These are phyloP conservation scores for Tylopilus orsonianus DNA, from an alignment of 1,284 basidiomycete species.

Conservation along the genomic window DNA sequence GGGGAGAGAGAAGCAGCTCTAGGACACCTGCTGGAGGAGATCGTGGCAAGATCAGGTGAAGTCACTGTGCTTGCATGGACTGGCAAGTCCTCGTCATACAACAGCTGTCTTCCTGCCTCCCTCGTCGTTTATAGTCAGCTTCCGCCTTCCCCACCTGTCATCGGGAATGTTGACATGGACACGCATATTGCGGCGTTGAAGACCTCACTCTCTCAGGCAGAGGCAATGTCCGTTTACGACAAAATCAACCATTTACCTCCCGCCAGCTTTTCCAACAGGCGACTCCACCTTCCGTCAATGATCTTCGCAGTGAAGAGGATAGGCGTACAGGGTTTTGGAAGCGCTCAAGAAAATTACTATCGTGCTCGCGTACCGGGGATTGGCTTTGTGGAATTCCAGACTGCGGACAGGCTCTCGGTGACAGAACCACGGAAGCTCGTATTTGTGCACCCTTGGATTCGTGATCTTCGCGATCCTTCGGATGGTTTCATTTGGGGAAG, in stretches of 20 bases:
- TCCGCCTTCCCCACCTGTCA: not conserved
- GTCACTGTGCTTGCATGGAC: constrained; percentile 12
- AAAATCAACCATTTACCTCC: not conserved
- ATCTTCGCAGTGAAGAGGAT: not conserved
- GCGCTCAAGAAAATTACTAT: not conserved
- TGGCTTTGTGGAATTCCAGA: not conserved
- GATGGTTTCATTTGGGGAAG: not conserved
- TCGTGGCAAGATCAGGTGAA: constrained; percentile 11
- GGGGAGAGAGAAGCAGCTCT: constrained; percentile 13
- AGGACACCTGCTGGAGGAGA: constrained; percentile 15
- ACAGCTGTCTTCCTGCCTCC: not conserved
- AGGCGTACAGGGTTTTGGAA: not conserved
- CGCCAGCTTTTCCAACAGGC: not conserved
- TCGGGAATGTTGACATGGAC: not conserved
- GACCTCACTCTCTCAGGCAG: not conserved
- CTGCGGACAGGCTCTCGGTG: not conserved
- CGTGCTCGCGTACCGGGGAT: not conserved
- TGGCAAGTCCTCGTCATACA: constrained; percentile 10
- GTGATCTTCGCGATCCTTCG: not conserved
- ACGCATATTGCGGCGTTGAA: not conserved
- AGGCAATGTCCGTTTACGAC: not conserved
- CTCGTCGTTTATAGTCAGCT: not conserved
- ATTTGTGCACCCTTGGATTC: not conserved
- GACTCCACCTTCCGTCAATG: not conserved
- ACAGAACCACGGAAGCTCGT: not conserved